Conservation (phyloP, 2,329 filamentous ascomycete genomes). For the Aspergillus sp. region DNA sequence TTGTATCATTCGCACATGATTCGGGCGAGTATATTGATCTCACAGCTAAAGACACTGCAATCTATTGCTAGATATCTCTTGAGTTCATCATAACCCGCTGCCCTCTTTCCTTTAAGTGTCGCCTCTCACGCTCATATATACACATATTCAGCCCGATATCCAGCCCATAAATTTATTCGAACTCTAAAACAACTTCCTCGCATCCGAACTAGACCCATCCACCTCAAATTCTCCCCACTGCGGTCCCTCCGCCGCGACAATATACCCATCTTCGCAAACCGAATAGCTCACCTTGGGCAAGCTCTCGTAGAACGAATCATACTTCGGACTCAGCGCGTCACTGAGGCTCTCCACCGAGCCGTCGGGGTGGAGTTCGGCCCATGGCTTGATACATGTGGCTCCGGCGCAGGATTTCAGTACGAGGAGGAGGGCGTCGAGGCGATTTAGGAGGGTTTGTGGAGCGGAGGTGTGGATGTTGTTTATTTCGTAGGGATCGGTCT, state of each 20-base stretch:
- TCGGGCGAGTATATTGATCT: too few species aligned
- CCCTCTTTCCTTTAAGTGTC: too few species aligned
- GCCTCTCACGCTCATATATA: too few species aligned
- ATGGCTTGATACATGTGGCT: slow-evolving; percentile 40
- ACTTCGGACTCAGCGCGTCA: slow-evolving; percentile 37
- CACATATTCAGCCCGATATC: too few species aligned
- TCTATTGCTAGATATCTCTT: too few species aligned
- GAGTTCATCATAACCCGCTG: too few species aligned
- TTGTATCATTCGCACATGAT: too few species aligned
- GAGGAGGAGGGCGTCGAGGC: slow-evolving; percentile 43
- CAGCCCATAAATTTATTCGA: too few species aligned
- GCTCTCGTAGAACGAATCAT: slow-evolving; percentile 38
- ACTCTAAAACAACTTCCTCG: too few species aligned
- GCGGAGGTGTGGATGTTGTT: slow-evolving; percentile 35
- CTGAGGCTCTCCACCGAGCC: slow-evolving; percentile 34
- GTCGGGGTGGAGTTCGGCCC: slow-evolving; percentile 40
- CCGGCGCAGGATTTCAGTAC: slow-evolving; percentile 47
- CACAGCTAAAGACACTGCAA: too few species aligned
- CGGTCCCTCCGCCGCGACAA: slow-evolving; percentile 41
- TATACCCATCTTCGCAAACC: slow-evolving; percentile 42
- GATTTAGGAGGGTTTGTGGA: slow-evolving; percentile 26
- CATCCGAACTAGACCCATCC: too few species aligned
- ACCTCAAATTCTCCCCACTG: slow-evolving; percentile 23
- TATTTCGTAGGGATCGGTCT: slow-evolving; percentile 44
- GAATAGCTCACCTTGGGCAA: slow-evolving; percentile 40